These are phyloP conservation scores for Candolleomyces aberdarensis DNA, from an alignment of 768 basidiomycete genomes.

Conservation along the genomic window DNA sequence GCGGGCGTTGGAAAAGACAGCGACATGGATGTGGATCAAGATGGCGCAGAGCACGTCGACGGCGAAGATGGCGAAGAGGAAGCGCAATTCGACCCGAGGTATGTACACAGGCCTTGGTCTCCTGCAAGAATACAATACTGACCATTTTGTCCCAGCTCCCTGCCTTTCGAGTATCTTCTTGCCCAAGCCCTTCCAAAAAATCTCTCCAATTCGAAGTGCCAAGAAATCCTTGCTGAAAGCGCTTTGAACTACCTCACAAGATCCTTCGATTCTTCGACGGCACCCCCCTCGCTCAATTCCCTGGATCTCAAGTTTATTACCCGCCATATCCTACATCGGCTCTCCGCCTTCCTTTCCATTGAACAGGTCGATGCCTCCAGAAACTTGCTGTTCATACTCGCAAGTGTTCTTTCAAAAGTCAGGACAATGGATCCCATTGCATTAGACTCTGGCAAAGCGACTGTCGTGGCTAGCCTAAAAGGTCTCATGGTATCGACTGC, in stretches of 20 bases:
- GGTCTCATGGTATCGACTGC: neutral
- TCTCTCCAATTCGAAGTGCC: neutral
- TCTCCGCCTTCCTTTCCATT: neutral
- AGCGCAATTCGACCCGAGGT: neutral
- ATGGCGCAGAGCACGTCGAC: neutral
- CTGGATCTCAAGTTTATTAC: neutral
- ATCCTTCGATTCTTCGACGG: neutral
- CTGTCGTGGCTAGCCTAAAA: neutral
- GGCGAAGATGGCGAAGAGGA: neutral
- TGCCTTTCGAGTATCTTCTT: slow-evolving; percentile 9
- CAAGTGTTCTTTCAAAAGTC: neutral
- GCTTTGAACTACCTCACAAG: neutral
- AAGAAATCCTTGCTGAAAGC: neutral
- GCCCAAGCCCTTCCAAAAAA: neutral
- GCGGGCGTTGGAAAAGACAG: neutral
- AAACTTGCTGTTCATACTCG: neutral
- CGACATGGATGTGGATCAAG: neutral
- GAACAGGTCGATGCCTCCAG: neutral
- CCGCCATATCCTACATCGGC: neutral
- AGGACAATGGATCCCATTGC: neutral
- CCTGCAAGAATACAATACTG: neutral
- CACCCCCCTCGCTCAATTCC: neutral
- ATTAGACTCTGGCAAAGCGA: neutral
- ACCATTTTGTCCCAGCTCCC: neutral
- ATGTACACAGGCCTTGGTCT: neutral